phyloP scores from a whole-genome alignment of 305 asterid species.

The Caryopteris hybrid region DNA sequence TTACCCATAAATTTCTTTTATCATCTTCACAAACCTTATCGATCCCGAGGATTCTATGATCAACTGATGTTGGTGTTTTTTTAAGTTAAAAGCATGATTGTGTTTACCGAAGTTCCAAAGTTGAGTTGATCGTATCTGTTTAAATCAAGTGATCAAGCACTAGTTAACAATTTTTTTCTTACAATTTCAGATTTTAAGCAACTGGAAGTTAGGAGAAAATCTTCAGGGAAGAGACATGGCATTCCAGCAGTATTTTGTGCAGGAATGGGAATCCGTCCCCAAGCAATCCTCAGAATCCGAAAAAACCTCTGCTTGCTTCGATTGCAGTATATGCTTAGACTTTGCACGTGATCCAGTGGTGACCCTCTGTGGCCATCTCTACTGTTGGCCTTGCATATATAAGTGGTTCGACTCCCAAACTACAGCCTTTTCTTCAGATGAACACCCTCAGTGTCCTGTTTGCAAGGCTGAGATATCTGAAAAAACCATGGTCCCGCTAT shows the following conservation, averaged over 20 bases:
- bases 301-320: slow-evolving; percentile 53
- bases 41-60: not conserved
- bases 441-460: slow-evolving; percentile 46
- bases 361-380: slow-evolving; percentile 82
- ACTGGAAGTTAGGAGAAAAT: not conserved
- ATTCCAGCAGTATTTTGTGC: slow-evolving; percentile 37
- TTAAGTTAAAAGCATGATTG: not conserved
- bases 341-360: slow-evolving; percentile 76
- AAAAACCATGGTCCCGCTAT: slow-evolving; percentile 52
- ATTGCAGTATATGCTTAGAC: slow-evolving; percentile 81
- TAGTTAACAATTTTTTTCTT: not conserved
- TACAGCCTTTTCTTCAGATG: slow-evolving; percentile 21
- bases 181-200: not conserved
- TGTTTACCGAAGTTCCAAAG: not conserved
- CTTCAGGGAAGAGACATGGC: slow-evolving; percentile 27
- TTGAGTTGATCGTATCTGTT: not conserved
- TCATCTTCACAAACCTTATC: not conserved
- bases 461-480: slow-evolving; percentile 56
- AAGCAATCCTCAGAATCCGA: slow-evolving; percentile 34
- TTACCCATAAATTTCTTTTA: not conserved
- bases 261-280: slow-evolving; percentile 42
- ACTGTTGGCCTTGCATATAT: slow-evolving; percentile 92
- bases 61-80: not conserved
- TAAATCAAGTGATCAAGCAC: not conserved
- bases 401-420: slow-evolving; percentile 46